Base-by-base conservation (phyloP, 208 protist species). In the Wallacemonas sp. region DNA sequence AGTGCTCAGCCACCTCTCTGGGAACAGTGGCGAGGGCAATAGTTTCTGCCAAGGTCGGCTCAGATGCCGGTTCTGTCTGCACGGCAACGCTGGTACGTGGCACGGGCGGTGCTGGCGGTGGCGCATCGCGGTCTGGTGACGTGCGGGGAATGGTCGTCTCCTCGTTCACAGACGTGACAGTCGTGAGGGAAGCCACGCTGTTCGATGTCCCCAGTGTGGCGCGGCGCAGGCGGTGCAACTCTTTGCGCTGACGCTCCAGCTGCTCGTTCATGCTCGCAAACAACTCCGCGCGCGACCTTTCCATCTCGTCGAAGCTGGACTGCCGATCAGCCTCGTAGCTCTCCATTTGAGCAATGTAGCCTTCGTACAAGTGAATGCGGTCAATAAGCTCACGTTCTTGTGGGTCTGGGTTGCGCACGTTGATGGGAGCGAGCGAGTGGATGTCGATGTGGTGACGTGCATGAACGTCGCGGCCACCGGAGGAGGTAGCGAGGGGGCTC, bases 221-320 rank as follows among this genome's bases (percentile, higher is more conserved):
- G 26, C 61, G 70, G 8, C 70, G 64, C 29, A 95, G 74, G 3
- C 47, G 52, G 19, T 87, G 70, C 36, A 95, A 88, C 62, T 89
- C 86, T 9, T 71, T 69, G 21, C 74, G 66, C 49, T 91, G 85
- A 21, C 73, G 72, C 24, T 84, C 81, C 9, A 95, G 55, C 44
- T 90, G 76, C 21, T 52, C 63, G 43, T 95, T 92, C 85, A 95
- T 92, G 26, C 69, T 78, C 14, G 76, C 74, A 54, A 95, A 92
- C 24, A 95, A 74, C 67, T 91, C 85, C 0, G 86, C 86, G 3
- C 89, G 79, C 6, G 80, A 77, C 9, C 65, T 77, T 64, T 94
- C 88, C 77, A 91, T 91, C 46, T 91, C 80, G 56, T 84, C 75
- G 68, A 90, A 90, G 33, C 76, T 80, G 27, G 72, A 41, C 68